These are phyloP conservation scores for Schwanniomyces pseudopolymorphus DNA, from an alignment of 805 yeast species.

Conservation along the genomic window DNA sequence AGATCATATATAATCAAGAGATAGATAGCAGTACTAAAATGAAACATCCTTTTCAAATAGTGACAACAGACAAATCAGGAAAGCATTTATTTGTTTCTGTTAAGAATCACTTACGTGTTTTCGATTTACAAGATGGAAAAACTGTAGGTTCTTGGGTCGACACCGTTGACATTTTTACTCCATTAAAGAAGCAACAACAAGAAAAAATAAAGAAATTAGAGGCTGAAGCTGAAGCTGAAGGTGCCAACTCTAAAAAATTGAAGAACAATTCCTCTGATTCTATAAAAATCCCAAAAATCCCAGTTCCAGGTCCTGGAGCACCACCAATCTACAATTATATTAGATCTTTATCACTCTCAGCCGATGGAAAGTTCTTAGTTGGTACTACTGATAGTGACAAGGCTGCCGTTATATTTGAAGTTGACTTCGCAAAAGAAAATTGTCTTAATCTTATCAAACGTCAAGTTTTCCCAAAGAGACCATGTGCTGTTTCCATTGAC, in stretches of 20 bases:
- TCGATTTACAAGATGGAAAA: conserved; percentile 36
- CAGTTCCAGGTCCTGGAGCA: conserved; percentile 67
- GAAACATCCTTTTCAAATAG: conserved; percentile 73
- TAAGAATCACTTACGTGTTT: conserved; percentile 60
- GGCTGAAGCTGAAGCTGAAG: conserved; percentile 25
- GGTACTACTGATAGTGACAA: conserved; percentile 84
- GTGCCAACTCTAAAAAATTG: conserved; percentile 23
- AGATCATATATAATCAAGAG: not conserved
- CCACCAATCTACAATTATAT: conserved; percentile 68
- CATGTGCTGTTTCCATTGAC: conserved; percentile 70
- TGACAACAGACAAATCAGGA: conserved; percentile 46
- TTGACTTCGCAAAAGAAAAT: conserved; percentile 34
- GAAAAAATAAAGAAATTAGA: conserved; percentile 34
- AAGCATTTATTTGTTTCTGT: conserved; percentile 53
- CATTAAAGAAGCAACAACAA: conserved; percentile 48
- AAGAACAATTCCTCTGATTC: conserved; percentile 25
- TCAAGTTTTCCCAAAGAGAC: conserved; percentile 86
- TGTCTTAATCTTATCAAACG: conserved; percentile 58
- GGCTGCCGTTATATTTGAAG: conserved; percentile 61
- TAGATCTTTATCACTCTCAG: conserved; percentile 56
- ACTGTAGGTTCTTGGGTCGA: conserved; percentile 66
- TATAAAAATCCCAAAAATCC: conserved; percentile 48
- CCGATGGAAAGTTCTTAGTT: conserved; percentile 53
- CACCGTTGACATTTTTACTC: conserved; percentile 46
- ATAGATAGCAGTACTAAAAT: conserved; percentile 20